Evolutionary conservation across 83 land plant genomes (phyloP), one percentile per base, ranked within the genome.

Genomic region (Thuja plicata): DNA sequence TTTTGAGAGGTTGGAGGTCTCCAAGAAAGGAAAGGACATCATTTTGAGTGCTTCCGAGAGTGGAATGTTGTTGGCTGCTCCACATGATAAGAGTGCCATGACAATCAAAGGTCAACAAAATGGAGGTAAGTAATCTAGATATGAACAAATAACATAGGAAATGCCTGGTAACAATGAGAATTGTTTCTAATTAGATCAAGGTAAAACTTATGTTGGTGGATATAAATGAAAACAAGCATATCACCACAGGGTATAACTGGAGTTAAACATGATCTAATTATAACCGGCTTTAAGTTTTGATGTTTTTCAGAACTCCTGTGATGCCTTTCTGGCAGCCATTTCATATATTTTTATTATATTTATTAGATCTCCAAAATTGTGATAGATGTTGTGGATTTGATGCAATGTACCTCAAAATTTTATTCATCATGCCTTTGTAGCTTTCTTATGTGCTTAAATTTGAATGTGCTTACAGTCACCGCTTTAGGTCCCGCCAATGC

Each of bases 401-500:
- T 43, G 45, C 45, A 43, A 43, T 43, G 45, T 43, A 43, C 45
- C 45, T 43, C 45, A 43, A 43, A 3, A 43, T 43, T 43, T 43
- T 43, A 5, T 2, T 43, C 45, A 43, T 43, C 45, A 55, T 37
- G 24, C 27, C 11, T 30, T 86, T 38, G 15, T 32, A 37, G 55
- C 16, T 60, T 86, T 55, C 87, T 86, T 35, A 86, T 86, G 13
- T 19, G 12, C 5, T 37, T 84, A 40, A 50, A 57, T 37, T 62
- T 86, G 19, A 37, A 35, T 86, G n/a, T 37, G 17, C 38, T 7
- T 73, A 9, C 94, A 95, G 96, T 91, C 24, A 91, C 90, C 46
- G 93, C 94, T 21, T 81, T 95, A 38, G 96, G 92, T 48, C 92
- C 94, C 87, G 93, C 93, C 88, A 92, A 95, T 92, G 96, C 93